Conservation (phyloP, 257 asterid species). For the Scutellaria minor region DNA sequence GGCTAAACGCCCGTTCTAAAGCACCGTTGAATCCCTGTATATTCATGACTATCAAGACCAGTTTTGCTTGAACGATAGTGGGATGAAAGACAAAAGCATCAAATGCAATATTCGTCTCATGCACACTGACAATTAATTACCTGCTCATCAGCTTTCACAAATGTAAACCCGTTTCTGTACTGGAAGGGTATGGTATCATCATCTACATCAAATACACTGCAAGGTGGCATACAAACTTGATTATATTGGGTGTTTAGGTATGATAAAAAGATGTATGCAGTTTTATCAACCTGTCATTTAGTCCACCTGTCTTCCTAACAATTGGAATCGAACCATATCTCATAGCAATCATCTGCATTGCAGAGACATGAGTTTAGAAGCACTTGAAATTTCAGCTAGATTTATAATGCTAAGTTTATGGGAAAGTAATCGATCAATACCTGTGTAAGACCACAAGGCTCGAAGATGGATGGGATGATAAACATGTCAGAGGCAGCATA, state of each 20-base stretch:
- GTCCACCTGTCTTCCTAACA: conserved; percentile 93
- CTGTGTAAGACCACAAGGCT: conserved; percentile 99
- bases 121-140: conserved; percentile 50
- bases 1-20: conserved; percentile 74
- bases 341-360: conserved; percentile 93
- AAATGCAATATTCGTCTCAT: conserved; percentile 7
- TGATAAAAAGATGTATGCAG: not conserved
- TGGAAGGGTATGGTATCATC: conserved; percentile 74
- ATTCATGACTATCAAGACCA: conserved; percentile 11
- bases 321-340: conserved; percentile 93
- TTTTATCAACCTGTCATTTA: conserved; percentile 77
- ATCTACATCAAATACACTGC: conserved; percentile 92
- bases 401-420: conserved; percentile 18
- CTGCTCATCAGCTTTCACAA: conserved; percentile 77
- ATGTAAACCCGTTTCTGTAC: conserved; percentile 90
- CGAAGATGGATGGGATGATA: conserved; percentile 92
- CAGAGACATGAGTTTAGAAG: conserved; percentile 21
- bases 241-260: conserved; percentile 7
- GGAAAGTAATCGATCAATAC: conserved; percentile 42
- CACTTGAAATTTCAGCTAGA: conserved; percentile 9
- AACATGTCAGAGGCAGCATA: conserved; percentile 96
- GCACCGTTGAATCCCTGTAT: conserved; percentile 73
- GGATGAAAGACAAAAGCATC: conserved; percentile 1
- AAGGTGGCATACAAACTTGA: conserved; percentile 32
- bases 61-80: conserved; percentile 8